phyloP scores from a whole-genome alignment of 768 basidiomycete genomes.

The Naganishia kalamii region DNA sequence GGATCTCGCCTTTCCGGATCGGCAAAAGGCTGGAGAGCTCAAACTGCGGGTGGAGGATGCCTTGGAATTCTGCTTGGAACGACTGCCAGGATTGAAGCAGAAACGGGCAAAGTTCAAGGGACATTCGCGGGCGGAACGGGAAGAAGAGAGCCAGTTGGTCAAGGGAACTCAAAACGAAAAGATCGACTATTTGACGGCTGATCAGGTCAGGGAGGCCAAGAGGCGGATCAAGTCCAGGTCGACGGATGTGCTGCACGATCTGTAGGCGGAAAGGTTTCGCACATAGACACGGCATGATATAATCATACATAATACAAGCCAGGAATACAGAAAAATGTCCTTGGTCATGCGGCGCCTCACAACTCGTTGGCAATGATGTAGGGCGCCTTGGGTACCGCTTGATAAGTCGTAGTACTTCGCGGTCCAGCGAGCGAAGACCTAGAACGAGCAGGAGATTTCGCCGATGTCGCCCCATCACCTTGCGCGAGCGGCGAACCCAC shows the following conservation, averaged over 20 bases:
- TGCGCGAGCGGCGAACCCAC: background rate
- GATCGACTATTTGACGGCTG: constrained; percentile 10
- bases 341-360: background rate
- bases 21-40: constrained; percentile 52
- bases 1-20: constrained; percentile 61
- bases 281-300: background rate
- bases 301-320: background rate
- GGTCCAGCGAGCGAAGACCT: background rate
- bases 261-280: background rate
- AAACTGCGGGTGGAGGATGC: constrained; percentile 62
- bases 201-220: constrained; percentile 13
- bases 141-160: background rate
- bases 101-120: constrained; percentile 13
- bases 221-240: constrained; percentile 3
- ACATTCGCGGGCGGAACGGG: background rate
- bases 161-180: background rate
- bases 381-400: constrained; percentile 1
- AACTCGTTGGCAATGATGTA: background rate
- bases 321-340: background rate
- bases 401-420: background rate
- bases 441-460: background rate
- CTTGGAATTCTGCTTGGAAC: constrained; percentile 56
- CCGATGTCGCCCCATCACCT: no score
- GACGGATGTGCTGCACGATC: constrained; percentile 2
- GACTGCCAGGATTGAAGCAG: constrained; percentile 37